phyloP scores from a whole-genome alignment of 768 basidiomycete genomes.

The Kockovaella imperatae region DNA sequence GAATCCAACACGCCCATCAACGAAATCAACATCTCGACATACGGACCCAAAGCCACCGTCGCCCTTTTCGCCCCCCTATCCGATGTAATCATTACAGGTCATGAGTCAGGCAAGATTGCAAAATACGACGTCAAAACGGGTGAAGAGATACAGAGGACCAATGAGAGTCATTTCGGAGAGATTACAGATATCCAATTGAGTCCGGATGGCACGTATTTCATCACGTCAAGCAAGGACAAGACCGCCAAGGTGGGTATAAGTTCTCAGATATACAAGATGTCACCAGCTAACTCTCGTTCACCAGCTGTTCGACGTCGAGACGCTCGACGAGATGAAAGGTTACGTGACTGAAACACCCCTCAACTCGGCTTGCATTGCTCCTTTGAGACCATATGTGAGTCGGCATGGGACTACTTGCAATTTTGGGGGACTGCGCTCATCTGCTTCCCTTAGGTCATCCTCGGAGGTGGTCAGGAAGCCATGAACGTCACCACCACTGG shows the following conservation, averaged over 20 bases:
- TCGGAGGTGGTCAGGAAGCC: constrained; percentile 96
- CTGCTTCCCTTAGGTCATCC: constrained; percentile 55
- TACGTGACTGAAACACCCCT: constrained; percentile 87
- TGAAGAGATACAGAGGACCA: constrained; percentile 70
- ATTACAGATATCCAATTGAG: constrained; percentile 88
- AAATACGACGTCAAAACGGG: constrained; percentile 82
- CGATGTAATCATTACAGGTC: constrained; percentile 78
- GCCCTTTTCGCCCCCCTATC: constrained; percentile 78
- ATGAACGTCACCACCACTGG: constrained; percentile 96
- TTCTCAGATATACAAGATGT: neutral
- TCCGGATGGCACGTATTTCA: constrained; percentile 83
- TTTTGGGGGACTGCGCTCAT: neutral
- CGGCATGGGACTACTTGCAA: neutral
- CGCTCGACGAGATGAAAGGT: constrained; percentile 82
- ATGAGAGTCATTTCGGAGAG: constrained; percentile 52
- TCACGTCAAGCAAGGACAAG: constrained; percentile 96
- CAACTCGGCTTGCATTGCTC: constrained; percentile 84
- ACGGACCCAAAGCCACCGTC: constrained; percentile 90
- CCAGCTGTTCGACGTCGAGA: constrained; percentile 55
- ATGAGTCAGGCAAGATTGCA: constrained; percentile 91
- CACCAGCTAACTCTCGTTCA: neutral
- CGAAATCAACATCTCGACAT: constrained; percentile 66
- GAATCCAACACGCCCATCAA: constrained; percentile 67
- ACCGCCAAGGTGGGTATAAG: constrained; percentile 65
- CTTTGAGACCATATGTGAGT: constrained; percentile 69